phyloP scores from a whole-genome alignment of 345 rosid species.

The Lenwebbia sp. region DNA sequence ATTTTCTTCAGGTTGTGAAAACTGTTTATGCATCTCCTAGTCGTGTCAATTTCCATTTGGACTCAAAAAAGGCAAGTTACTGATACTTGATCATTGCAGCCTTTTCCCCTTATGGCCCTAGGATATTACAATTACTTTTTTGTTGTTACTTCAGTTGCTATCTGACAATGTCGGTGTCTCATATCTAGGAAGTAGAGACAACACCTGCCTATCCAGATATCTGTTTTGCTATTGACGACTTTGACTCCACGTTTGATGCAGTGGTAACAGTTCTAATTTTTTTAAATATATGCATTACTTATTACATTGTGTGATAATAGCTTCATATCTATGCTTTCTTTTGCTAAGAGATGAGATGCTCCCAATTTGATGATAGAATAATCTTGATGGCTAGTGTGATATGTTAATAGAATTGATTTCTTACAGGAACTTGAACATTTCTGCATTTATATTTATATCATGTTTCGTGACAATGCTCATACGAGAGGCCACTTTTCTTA shows the following conservation, averaged over 20 bases:
- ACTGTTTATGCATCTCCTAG: constrained; percentile 97
- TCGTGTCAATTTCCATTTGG: constrained; percentile 87
- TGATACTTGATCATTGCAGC: neutral
- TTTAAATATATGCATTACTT: neutral
- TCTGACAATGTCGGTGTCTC: constrained; percentile 13
- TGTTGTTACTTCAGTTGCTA: neutral
- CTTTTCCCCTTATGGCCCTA: neutral
- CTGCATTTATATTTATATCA: neutral
- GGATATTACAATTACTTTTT: neutral
- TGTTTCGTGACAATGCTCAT: neutral
- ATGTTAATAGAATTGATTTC: neutral
- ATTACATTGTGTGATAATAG: neutral
- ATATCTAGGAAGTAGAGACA: constrained; percentile 78
- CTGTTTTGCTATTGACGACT: constrained; percentile 92
- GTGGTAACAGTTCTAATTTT: constrained; percentile 40
- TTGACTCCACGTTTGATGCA: constrained; percentile 95
- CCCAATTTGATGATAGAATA: neutral
- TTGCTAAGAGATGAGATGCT: neutral
- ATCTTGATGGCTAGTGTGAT: neutral
- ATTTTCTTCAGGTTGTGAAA: constrained; percentile 58
- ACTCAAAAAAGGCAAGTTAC: constrained; percentile 68
- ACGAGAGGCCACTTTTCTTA: neutral
- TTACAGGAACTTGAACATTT: neutral
- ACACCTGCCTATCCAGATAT: constrained; percentile 95
- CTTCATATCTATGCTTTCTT: neutral